Evolutionary conservation across 805 yeast species (phyloP).

Genomic region (Alloascoidea hylecoeti): DNA sequence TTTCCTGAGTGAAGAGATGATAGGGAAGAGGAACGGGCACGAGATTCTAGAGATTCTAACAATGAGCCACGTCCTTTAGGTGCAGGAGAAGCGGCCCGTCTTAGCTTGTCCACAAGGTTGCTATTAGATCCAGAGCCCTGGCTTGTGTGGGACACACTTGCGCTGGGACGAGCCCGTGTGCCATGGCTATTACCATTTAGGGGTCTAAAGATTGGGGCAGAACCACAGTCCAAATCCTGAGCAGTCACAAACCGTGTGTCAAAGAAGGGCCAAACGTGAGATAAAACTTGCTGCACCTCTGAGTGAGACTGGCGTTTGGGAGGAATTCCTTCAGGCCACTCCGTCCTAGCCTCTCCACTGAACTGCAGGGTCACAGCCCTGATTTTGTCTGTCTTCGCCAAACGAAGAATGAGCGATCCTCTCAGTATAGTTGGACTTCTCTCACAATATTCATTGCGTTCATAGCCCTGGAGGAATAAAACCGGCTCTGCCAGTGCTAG

Average conservation of each 20-base stretch:
- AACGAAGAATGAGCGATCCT: conserved; percentile 61
- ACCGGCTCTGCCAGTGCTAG: conserved; percentile 69
- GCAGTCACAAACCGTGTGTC: too few species aligned
- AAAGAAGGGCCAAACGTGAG: conserved; percentile 90
- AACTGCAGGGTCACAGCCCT: conserved; percentile 48
- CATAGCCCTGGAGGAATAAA: conserved; percentile 73
- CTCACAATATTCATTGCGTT: conserved; percentile 41
- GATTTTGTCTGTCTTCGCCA: conserved; percentile 58
- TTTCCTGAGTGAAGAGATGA: conserved; percentile 10
- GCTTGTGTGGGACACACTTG: conserved; percentile 1
- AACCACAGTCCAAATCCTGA: too few species aligned
- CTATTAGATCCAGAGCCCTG: conserved; percentile 7
- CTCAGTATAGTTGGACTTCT: conserved; percentile 71
- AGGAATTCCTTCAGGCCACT: conserved; percentile 98
- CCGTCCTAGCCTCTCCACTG: conserved; percentile 63
- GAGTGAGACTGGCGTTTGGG: conserved; percentile 58
- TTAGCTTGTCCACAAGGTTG: conserved; percentile 9
- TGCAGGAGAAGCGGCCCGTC: conserved; percentile 12
- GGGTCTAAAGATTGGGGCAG: too few species aligned
- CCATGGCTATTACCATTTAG: conserved; percentile 1
- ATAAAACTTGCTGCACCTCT: conserved; percentile 53
- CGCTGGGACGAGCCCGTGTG: conserved; percentile 3
- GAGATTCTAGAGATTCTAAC: not conserved
- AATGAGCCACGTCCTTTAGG: conserved; percentile 6
- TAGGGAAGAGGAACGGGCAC: conserved; percentile 3